These are phyloP conservation scores for Melaleuca quinquenervia DNA, from an alignment of 345 rosid genomes.

Conservation along the genomic window DNA sequence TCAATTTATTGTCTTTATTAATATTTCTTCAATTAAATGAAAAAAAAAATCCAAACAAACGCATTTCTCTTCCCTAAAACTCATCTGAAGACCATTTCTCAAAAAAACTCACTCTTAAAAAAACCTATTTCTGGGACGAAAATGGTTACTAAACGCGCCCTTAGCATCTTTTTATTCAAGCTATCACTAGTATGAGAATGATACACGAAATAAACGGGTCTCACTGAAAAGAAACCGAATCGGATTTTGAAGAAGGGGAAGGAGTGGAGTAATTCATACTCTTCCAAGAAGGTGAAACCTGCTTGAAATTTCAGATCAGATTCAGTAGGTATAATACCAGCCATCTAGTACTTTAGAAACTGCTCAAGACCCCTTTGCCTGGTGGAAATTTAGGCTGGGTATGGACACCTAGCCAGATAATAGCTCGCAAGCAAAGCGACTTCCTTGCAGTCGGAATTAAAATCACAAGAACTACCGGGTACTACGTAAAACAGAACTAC, in stretches of 20 bases:
- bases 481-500: neutral
- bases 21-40: too few species aligned
- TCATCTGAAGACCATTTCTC: too few species aligned
- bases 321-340: neutral
- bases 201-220: too few species aligned
- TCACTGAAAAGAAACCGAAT: too few species aligned
- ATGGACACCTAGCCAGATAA: neutral
- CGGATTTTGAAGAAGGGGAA: too few species aligned
- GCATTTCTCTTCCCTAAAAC: too few species aligned
- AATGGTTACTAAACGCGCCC: too few species aligned
- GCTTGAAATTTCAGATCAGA: neutral
- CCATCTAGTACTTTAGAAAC: neutral
- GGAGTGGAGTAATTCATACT: neutral
- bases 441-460: neutral
- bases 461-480: neutral
- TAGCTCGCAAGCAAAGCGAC: neutral
- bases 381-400: neutral
- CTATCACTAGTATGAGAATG: too few species aligned
- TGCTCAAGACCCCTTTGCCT: neutral
- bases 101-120: too few species aligned
- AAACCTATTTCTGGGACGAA: too few species aligned
- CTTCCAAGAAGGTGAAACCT: neutral
- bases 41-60: too few species aligned
- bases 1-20: too few species aligned
- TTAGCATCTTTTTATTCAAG: neutral